These are phyloP conservation scores for Scleroderma bovista DNA, from an alignment of 768 basidiomycete genomes.

Conservation along the genomic window DNA sequence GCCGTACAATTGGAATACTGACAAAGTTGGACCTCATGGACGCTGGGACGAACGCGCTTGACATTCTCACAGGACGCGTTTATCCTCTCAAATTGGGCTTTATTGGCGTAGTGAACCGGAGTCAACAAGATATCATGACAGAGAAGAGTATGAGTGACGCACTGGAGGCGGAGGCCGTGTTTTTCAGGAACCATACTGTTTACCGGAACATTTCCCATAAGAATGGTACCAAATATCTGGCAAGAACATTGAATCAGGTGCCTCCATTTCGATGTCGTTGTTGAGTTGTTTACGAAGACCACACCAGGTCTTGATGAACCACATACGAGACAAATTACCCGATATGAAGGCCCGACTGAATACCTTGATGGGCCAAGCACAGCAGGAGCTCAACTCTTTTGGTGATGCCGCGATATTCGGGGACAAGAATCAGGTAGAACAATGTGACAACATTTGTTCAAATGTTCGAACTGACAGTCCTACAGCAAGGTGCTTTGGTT, in stretches of 20 bases:
- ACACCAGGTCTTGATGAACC: conserved; percentile 84
- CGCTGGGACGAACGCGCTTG: conserved; percentile 95
- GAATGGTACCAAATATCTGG: conserved; percentile 94
- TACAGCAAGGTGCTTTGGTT: conserved; percentile 78
- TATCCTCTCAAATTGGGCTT: conserved; percentile 98
- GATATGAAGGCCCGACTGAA: conserved; percentile 99
- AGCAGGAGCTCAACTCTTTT: conserved; percentile 95
- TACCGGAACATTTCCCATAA: conserved; percentile 96
- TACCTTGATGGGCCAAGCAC: conserved; percentile 97
- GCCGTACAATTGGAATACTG: conserved; percentile 93
- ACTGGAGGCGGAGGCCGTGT: conserved; percentile 78
- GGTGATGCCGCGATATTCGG: conserved; percentile 91
- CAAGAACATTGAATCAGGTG: conserved; percentile 91
- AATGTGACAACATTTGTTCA: conserved; percentile 1
- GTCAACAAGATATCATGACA: conserved; percentile 93
- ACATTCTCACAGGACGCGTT: conserved; percentile 92
- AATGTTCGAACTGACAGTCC: conserved; percentile 10
- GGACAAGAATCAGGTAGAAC: conserved; percentile 74
- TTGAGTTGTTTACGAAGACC: neutral
- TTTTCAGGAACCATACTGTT: conserved; percentile 84
- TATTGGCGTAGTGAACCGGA: conserved; percentile 96
- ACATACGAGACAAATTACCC: conserved; percentile 96
- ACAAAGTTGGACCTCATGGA: conserved; percentile 99
- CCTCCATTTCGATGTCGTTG: conserved; percentile 12
- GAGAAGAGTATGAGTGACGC: conserved; percentile 85